These are phyloP conservation scores for Chlorencoelia australis DNA, from an alignment of 2,329 filamentous ascomycete genomes.

Conservation along the genomic window DNA sequence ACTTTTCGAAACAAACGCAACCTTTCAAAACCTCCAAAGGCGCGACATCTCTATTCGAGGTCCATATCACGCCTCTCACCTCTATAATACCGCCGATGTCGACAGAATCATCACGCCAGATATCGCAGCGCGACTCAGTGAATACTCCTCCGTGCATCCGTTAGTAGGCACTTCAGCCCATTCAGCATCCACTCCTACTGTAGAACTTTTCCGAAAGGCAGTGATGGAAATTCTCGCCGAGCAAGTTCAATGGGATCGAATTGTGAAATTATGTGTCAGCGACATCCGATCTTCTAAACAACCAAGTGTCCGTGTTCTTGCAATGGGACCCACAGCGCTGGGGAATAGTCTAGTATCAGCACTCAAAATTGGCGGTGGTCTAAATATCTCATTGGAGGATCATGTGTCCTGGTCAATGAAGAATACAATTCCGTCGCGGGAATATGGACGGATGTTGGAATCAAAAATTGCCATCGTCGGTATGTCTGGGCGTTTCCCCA, in stretches of 20 bases:
- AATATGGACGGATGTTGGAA: conserved; percentile 9
- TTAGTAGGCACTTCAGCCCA: conserved; percentile 7
- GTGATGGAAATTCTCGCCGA: conserved; percentile 12
- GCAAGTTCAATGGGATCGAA: conserved; percentile 13
- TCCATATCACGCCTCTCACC: conserved; percentile 25
- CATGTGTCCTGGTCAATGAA: conserved; percentile 10
- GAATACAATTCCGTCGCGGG: conserved; percentile 11
- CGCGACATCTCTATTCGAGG: conserved; percentile 16
- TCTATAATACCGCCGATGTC: conserved; percentile 20
- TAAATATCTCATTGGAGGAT: conserved; percentile 12
- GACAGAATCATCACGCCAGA: conserved; percentile 13
- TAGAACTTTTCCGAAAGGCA: conserved; percentile 13
- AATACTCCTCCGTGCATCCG: conserved; percentile 8
- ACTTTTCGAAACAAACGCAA: conserved; percentile 8
- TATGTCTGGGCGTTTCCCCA: conserved; percentile 67
- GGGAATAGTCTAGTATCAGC: conserved; percentile 7
- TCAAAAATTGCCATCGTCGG: conserved; percentile 59
- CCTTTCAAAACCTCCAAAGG: conserved; percentile 10
- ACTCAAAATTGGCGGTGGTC: conserved; percentile 2
- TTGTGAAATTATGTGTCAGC: conserved; percentile 9
- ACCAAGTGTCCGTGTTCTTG: conserved; percentile 11
- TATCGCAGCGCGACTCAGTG: conserved; percentile 5
- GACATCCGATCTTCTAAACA: conserved; percentile 6
- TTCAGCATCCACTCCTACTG: conserved; percentile 3
- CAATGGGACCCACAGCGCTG: conserved; percentile 17